These are phyloP conservation scores for Alternaria rosae DNA, from an alignment of 2,329 filamentous ascomycete genomes.

Conservation along the genomic window DNA sequence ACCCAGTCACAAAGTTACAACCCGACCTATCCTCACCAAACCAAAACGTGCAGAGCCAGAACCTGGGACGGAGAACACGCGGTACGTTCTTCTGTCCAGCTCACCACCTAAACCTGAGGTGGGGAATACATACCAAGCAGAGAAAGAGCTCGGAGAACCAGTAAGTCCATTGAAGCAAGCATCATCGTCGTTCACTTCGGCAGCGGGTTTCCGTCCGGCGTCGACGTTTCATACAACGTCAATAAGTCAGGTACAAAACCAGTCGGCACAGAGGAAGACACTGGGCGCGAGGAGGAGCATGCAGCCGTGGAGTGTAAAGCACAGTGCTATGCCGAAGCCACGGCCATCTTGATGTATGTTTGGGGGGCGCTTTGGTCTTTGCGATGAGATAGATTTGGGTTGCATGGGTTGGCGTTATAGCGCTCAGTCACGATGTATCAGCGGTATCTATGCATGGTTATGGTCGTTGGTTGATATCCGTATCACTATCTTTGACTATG, in stretches of 20 bases:
- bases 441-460: background rate
- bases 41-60: conserved; percentile 32
- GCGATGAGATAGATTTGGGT: background rate
- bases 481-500: background rate
- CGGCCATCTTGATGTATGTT: conserved; percentile 19
- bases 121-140: conserved; percentile 9
- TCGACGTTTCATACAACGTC: conserved; percentile 56
- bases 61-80: conserved; percentile 36
- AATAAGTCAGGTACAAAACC: conserved; percentile 41
- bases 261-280: conserved; percentile 53
- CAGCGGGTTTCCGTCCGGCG: conserved; percentile 44
- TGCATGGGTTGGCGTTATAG: background rate
- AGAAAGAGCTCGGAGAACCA: conserved; percentile 10
- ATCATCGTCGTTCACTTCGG: background rate
- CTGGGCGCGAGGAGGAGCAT: conserved; percentile 60
- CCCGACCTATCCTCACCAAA: conserved; percentile 44
- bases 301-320: conserved; percentile 59
- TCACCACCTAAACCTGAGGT: conserved; percentile 49
- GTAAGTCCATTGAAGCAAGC: conserved; percentile 18
- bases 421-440: background rate
- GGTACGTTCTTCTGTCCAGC: conserved; percentile 59
- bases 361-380: background rate
- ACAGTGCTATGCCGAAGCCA: conserved; percentile 42
- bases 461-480: background rate
- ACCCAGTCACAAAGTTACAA: conserved; percentile 40